phyloP scores from a whole-genome alignment of 2,329 filamentous ascomycete species.

The Aspergillus carbonarius region DNA sequence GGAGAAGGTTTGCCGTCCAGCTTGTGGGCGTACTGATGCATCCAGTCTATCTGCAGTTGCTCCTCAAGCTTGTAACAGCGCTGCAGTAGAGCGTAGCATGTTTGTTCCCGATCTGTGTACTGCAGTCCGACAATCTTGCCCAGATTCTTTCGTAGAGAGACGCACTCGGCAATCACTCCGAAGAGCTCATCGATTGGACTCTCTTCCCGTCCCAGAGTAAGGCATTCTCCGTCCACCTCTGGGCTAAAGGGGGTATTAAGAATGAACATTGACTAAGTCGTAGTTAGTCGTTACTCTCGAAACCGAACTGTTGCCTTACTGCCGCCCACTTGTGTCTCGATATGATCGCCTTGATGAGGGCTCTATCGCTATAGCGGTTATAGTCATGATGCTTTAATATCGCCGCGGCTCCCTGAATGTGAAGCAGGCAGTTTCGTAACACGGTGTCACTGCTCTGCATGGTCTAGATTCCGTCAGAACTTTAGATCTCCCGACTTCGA shows the following conservation, averaged over 20 bases:
- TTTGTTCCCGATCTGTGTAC: neutral
- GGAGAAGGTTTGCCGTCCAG: neutral
- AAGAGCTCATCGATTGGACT: neutral
- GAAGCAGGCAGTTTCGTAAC: neutral
- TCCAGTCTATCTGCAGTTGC: neutral
- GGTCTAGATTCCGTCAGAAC: neutral
- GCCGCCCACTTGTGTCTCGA: neutral
- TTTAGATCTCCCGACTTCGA: neutral
- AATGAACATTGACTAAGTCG: neutral
- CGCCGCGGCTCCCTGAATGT: neutral
- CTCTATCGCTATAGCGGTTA: neutral
- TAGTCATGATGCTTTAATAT: neutral
- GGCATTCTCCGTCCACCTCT: neutral
- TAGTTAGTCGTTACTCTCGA: neutral
- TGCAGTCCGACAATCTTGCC: too few relatives aligned
- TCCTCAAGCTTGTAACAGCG: neutral
- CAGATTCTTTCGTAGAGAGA: neutral
- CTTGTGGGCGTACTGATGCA: neutral
- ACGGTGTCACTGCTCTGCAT: neutral
- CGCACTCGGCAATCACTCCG: neutral
- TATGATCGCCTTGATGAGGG: neutral
- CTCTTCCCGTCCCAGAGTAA: neutral
- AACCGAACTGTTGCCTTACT: neutral
- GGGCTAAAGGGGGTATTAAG: neutral
- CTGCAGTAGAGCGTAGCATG: neutral